Percentiles rank a stretch among this genome's conserved stretches.
phyloP scores from a whole-genome alignment of 208 protist genomes.

The Acanthamoeba comandoni region DNA sequence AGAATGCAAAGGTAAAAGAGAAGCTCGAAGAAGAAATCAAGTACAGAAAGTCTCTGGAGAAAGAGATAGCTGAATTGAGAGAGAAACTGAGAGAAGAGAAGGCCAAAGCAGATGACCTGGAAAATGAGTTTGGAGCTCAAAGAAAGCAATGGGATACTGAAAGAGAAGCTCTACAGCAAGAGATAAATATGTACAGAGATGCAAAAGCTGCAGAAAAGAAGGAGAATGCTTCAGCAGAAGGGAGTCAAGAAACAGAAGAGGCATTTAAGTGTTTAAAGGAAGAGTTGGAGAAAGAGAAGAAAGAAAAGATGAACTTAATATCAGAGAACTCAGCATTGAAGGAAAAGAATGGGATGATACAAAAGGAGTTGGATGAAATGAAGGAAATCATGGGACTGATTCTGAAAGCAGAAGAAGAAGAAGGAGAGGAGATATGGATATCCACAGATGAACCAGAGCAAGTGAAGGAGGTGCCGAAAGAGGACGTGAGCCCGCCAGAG shows the following conservation, averaged over 20 bases:
- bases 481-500: background rate
- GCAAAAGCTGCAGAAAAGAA: background rate
- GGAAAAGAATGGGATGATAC: background rate
- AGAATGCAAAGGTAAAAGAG: background rate
- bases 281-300: slow-evolving; percentile 31
- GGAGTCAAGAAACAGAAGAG: background rate
- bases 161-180: no score
- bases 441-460: no score
- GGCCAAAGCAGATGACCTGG: background rate
- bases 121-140: background rate
- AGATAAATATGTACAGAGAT: no score
- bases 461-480: background rate
- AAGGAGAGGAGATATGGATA: no score
- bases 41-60: background rate
- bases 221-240: background rate
- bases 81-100: background rate
- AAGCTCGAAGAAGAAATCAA: background rate
- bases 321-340: no score
- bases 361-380: slow-evolving; percentile 9
- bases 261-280: no score
- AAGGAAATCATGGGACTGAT: background rate
- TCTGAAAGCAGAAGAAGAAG: no score
- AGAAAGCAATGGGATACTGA: background rate
- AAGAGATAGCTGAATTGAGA: background rate
- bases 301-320: background rate